Evolutionary conservation across 768 basidiomycete genomes (phyloP).

Genomic region (Mycena galopus): DNA sequence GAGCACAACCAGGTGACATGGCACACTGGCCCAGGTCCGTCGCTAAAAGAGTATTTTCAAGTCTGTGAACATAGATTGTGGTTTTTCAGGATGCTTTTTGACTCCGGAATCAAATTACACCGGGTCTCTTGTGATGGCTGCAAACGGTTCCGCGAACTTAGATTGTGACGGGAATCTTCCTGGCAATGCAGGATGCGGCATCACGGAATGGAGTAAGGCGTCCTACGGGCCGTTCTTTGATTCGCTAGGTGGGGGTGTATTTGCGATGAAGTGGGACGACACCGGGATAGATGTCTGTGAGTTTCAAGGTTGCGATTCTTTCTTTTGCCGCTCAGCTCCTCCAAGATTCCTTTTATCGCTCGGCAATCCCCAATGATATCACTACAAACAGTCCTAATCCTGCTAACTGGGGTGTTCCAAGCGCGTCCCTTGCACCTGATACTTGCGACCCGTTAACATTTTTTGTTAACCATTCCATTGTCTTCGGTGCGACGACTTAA

Average conservation of each 20-base stretch:
- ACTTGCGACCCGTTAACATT: conserved; percentile 69
- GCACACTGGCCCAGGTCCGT: conserved; percentile 76
- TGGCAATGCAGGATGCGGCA: conserved; percentile 80
- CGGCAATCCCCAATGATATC: conserved; percentile 80
- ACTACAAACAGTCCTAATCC: conserved; percentile 72
- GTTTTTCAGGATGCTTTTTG: conserved; percentile 66
- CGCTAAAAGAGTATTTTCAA: neutral
- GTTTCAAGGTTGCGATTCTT: conserved; percentile 44
- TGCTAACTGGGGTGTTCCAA: conserved; percentile 75
- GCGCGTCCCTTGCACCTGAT: conserved; percentile 66
- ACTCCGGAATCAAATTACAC: conserved; percentile 69
- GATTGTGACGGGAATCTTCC: conserved; percentile 67
- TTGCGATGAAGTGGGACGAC: conserved; percentile 92
- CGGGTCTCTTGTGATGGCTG: conserved; percentile 72
- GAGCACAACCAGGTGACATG: conserved; percentile 88
- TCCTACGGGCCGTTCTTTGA: conserved; percentile 91
- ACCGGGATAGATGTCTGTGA: conserved; percentile 81
- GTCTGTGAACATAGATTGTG: neutral
- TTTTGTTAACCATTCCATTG: conserved; percentile 78
- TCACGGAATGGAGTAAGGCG: conserved; percentile 83
- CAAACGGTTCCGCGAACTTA: conserved; percentile 62
- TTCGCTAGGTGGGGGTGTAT: conserved; percentile 83
- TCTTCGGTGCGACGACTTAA: conserved; percentile 70
- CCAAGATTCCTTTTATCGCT: conserved; percentile 86
- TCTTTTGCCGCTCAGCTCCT: neutral